Evolutionary conservation across 2,329 filamentous ascomycete species (phyloP).

Genomic region (Colletotrichum musicola): DNA sequence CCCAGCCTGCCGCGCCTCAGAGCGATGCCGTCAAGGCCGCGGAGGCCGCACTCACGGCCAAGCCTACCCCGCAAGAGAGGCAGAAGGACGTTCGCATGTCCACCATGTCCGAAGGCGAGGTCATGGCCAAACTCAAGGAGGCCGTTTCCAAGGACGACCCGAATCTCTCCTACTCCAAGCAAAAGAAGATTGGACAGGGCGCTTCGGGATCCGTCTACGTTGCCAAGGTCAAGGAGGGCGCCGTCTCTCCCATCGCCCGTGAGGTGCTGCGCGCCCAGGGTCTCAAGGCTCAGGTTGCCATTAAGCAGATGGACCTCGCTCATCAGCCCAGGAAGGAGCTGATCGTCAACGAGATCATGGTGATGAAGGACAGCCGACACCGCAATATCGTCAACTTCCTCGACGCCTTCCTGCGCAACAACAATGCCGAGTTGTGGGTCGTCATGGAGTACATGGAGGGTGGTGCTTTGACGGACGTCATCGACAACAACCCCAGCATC

Average conservation of each 20-base stretch:
- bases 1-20: constrained; percentile 60
- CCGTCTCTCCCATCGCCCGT: constrained; percentile 83
- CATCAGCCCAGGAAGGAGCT: constrained; percentile 97
- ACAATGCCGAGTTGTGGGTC: constrained; percentile 96
- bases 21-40: constrained; percentile 86
- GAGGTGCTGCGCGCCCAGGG: constrained; percentile 85
- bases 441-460: constrained; percentile 99
- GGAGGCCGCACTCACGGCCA: constrained; percentile 88
- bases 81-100: constrained; percentile 98
- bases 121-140: constrained; percentile 95
- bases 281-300: constrained; percentile 88
- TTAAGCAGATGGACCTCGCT: constrained; percentile 99
- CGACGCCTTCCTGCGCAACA: constrained; percentile 95
- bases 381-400: constrained; percentile 99
- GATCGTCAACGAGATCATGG: constrained; percentile 99
- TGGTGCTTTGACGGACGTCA: constrained; percentile 96
- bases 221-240: constrained; percentile 91
- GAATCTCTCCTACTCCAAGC: constrained; percentile 95
- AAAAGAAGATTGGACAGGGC: constrained; percentile 99
- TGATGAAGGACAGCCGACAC: constrained; percentile 99
- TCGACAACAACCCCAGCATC: constrained; percentile 96
- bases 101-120: constrained; percentile 95
- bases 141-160: constrained; percentile 97
- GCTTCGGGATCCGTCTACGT: constrained; percentile 98
- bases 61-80: constrained; percentile 77